phyloP scores from a whole-genome alignment of 225 moss, liverwort and hornwort genomes.

The Lunularia cruciata region DNA sequence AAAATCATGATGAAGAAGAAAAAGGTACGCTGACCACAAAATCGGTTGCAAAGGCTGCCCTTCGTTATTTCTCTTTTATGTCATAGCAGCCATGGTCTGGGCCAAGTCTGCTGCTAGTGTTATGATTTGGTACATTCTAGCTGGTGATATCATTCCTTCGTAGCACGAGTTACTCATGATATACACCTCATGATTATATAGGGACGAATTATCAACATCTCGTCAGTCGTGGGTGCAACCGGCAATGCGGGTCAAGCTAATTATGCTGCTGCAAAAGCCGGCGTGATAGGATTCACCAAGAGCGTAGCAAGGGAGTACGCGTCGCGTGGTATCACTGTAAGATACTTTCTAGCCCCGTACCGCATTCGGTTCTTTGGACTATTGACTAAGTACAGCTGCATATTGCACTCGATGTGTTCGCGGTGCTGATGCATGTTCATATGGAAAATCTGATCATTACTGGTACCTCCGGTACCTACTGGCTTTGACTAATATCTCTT shows the following conservation, averaged over 20 bases:
- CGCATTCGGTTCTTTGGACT: too few species aligned
- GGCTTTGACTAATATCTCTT: background rate
- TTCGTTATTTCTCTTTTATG: background rate
- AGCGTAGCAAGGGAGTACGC: constrained; percentile 86
- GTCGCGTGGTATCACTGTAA: constrained; percentile 81
- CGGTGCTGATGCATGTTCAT: too few species aligned
- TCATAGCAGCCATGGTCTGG: background rate
- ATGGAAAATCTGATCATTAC: too few species aligned
- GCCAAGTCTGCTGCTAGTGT: background rate
- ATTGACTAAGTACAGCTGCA: background rate
- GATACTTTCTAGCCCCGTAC: background rate
- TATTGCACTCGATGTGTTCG: too few species aligned
- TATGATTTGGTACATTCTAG: too few species aligned
- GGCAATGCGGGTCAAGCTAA: constrained; percentile 92
- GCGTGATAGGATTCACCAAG: constrained; percentile 91
- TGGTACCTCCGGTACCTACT: too few species aligned
- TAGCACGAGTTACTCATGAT: background rate
- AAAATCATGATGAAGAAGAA: constrained; percentile 98
- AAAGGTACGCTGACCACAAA: constrained; percentile 46
- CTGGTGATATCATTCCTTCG: too few species aligned
- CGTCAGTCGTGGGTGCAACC: constrained; percentile 85
- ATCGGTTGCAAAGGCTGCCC: too few species aligned
- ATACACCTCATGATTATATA: constrained; percentile 8
- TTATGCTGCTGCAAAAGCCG: constrained; percentile 94
- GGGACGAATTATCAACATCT: constrained; percentile 91